Evolutionary conservation across 129 eudicot genomes (phyloP).

Genomic region (Artemisia tridentata): DNA sequence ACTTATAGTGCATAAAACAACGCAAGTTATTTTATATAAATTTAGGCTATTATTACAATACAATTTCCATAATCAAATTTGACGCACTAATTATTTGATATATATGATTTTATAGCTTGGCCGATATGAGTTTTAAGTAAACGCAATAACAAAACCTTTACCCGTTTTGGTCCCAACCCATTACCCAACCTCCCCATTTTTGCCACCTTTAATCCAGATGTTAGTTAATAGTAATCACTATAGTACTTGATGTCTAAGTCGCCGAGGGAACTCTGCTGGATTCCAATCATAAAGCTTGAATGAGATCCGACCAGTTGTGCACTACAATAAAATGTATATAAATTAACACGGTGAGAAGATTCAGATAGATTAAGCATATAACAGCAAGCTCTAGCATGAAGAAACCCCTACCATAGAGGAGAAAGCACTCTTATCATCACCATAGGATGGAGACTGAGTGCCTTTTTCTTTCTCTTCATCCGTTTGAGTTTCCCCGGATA

Average conservation of each 20-base stretch:
- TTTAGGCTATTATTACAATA: not conserved
- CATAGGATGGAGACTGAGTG: slow-evolving; percentile 52
- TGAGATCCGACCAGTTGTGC: slow-evolving; percentile 90
- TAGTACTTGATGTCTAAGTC: slow-evolving; percentile 91
- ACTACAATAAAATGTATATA: slow-evolving; percentile 43
- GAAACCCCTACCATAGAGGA: slow-evolving; percentile 61
- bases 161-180: not conserved
- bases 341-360: not conserved
- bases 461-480: slow-evolving; percentile 64
- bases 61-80: not conserved
- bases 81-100: not conserved
- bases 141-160: not conserved
- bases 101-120: not conserved
- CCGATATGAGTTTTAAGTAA: not conserved
- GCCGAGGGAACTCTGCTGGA: slow-evolving; percentile 97
- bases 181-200: slow-evolving; percentile 3
- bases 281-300: slow-evolving; percentile 98
- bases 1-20: not conserved
- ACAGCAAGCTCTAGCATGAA: not conserved
- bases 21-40: not conserved
- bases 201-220: slow-evolving; percentile 21
- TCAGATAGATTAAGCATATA: not conserved
- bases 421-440: slow-evolving; percentile 64
- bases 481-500: slow-evolving; percentile 56
- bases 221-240: slow-evolving; percentile 45